Evolutionary conservation across 148 eudicot genomes (phyloP).

Genomic region (Camellia granthamiana): DNA sequence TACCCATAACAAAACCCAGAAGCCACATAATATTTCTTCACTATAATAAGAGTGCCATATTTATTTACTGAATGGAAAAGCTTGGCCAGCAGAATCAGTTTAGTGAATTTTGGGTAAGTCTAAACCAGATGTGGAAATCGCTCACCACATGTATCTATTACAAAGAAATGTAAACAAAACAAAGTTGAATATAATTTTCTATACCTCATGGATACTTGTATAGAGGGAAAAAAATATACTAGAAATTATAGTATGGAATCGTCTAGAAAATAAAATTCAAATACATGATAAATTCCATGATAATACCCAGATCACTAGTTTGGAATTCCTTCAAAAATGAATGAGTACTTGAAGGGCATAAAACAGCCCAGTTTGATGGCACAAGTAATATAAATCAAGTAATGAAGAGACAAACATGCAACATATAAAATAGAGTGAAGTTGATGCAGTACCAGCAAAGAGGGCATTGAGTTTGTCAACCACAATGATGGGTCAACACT

Average conservation of each 20-base stretch:
- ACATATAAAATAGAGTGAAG: not conserved
- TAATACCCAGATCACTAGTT: not conserved
- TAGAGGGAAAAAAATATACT: not conserved
- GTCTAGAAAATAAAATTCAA: not conserved
- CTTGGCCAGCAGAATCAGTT: not conserved
- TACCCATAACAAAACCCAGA: not conserved
- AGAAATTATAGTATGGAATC: not conserved
- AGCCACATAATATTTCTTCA: not conserved
- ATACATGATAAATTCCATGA: not conserved
- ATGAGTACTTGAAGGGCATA: not conserved
- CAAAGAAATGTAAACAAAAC: not conserved
- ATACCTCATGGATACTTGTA: not conserved
- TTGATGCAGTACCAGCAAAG: slow-evolving; percentile 59
- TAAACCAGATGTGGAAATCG: not conserved
- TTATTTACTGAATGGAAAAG: not conserved
- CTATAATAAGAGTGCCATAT: not conserved
- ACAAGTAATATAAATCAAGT: not conserved
- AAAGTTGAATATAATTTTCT: not conserved
- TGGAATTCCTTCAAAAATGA: not conserved
- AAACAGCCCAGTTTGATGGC: not conserved
- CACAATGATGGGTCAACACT: slow-evolving; percentile 98
- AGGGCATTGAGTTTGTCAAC: slow-evolving; percentile 97
- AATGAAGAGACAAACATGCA: slow-evolving; percentile 9
- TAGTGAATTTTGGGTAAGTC: not conserved
- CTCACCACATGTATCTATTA: not conserved